Evolutionary conservation across 2,329 filamentous ascomycete genomes (phyloP).

Genomic region (Aureobasidium namibiae): DNA sequence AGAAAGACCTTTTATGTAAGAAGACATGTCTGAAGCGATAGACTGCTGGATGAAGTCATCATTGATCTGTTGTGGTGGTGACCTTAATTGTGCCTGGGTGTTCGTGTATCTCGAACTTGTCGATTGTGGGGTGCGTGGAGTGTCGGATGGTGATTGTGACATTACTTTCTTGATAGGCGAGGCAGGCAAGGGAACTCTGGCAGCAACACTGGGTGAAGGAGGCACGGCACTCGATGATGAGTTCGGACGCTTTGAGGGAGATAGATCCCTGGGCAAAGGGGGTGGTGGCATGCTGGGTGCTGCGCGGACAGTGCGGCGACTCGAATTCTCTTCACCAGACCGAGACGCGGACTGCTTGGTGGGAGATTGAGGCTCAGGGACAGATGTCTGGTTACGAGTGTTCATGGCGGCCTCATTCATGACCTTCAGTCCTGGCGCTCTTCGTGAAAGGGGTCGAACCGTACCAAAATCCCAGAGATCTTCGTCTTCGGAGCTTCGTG

Average conservation of each 20-base stretch:
- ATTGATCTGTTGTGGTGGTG: slow-evolving; percentile 26
- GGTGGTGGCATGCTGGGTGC: slow-evolving; percentile 24
- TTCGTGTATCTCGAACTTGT: slow-evolving; percentile 20
- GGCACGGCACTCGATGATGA: slow-evolving; percentile 23
- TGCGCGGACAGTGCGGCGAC: slow-evolving; percentile 9
- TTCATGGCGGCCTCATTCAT: slow-evolving; percentile 81
- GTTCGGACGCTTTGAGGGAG: slow-evolving; percentile 33
- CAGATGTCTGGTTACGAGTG: slow-evolving; percentile 45
- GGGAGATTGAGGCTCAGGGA: slow-evolving; percentile 17
- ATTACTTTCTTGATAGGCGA: slow-evolving; percentile 37
- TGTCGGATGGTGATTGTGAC: slow-evolving; percentile 28
- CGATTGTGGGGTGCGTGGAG: slow-evolving; percentile 22
- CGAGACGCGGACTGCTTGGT: slow-evolving; percentile 14
- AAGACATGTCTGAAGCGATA: slow-evolving; percentile 37
- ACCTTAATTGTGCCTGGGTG: slow-evolving; percentile 23
- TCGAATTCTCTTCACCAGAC: slow-evolving; percentile 12
- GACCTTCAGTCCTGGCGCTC: slow-evolving; percentile 55
- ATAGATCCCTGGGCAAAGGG: slow-evolving; percentile 31
- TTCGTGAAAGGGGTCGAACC: slow-evolving; percentile 69
- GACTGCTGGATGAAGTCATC: slow-evolving; percentile 42
- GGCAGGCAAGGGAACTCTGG: slow-evolving; percentile 37
- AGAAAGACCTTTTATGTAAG: slow-evolving; percentile 28
- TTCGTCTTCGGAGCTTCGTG: slow-evolving; percentile 53
- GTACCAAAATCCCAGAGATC: slow-evolving; percentile 99
- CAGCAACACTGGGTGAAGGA: slow-evolving; percentile 32